phyloP scores from a whole-genome alignment of 2,329 filamentous ascomycete genomes.

The Curvularia verruculosa region DNA sequence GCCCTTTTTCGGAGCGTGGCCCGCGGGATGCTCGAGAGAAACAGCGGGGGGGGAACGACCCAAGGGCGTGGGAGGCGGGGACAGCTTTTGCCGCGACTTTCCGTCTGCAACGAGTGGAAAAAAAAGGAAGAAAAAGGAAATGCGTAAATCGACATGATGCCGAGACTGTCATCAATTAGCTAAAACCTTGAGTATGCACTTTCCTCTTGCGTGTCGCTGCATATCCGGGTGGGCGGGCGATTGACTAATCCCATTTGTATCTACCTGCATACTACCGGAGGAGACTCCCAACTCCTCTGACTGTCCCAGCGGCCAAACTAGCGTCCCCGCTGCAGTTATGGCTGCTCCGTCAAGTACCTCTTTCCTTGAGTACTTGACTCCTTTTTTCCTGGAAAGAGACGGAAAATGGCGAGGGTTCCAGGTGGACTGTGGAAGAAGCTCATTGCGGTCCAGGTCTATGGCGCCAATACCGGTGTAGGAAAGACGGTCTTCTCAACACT shows the following conservation, averaged over 20 bases:
- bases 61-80: slow-evolving; percentile 3
- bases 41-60: not conserved
- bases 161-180: slow-evolving; percentile 9
- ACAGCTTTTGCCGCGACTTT: slow-evolving; percentile 5
- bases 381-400: not conserved
- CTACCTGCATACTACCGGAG: not conserved
- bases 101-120: not conserved
- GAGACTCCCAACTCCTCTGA: not conserved
- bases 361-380: slow-evolving; percentile 1
- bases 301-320: slow-evolving; percentile 6
- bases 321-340: slow-evolving; percentile 1
- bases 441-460: slow-evolving; percentile 76
- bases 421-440: slow-evolving; percentile 72
- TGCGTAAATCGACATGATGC: not conserved
- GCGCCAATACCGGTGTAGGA: slow-evolving; percentile 83
- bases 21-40: not conserved
- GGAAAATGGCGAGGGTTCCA: slow-evolving; percentile 55
- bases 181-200: slow-evolving; percentile 6
- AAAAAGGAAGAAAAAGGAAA: not conserved
- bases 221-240: not conserved
- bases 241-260: slow-evolving; percentile 17
- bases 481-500: slow-evolving; percentile 82
- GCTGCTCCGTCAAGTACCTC: not conserved
- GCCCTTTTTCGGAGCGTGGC: not conserved
- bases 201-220: slow-evolving; percentile 4